phyloP scores from a whole-genome alignment of 108 stramenopile species.

The Nitzschia inconspicua region DNA sequence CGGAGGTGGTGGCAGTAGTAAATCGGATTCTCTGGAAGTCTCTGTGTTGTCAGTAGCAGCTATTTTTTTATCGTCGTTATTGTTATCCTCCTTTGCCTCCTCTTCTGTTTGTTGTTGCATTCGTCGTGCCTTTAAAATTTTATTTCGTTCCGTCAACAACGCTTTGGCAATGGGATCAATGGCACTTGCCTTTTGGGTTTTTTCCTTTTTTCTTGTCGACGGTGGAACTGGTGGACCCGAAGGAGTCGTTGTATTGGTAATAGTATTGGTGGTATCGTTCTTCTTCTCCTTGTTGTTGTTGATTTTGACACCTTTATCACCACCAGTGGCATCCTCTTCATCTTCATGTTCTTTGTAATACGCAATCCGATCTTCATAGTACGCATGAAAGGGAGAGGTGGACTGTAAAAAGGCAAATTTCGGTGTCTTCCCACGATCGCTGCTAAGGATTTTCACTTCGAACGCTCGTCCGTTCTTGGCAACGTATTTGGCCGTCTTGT shows the following conservation, averaged over 20 bases:
- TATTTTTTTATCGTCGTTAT: not conserved
- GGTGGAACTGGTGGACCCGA: not conserved
- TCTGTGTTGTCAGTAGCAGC: constrained; percentile 2
- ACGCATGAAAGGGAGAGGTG: constrained; percentile 93
- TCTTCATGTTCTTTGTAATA: constrained; percentile 72
- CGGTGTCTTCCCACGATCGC: constrained; percentile 83
- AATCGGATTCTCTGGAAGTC: not conserved
- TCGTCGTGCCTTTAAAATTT: constrained; percentile 26
- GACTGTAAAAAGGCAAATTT: constrained; percentile 97
- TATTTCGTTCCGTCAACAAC: constrained; percentile 46
- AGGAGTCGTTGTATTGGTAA: constrained; percentile 1
- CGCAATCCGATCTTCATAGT: constrained; percentile 91
- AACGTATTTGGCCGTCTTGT: constrained; percentile 95
- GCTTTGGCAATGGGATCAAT: constrained; percentile 77
- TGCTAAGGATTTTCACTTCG: constrained; percentile 77
- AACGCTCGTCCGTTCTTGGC: constrained; percentile 96
- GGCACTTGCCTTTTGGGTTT: constrained; percentile 54
- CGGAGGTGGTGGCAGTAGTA: constrained; percentile 35
- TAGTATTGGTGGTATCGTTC: constrained; percentile 28
- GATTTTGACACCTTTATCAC: too few relatives aligned
- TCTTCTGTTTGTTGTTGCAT: constrained; percentile 13
- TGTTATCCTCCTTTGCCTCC: not conserved
- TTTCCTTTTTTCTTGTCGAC: constrained; percentile 25
- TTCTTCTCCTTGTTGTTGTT: constrained; percentile 31
- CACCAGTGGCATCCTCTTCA: constrained; percentile 37